These are phyloP conservation scores for Pyrus betulifolia DNA, from an alignment of 306 rosid species.

Conservation along the genomic window DNA sequence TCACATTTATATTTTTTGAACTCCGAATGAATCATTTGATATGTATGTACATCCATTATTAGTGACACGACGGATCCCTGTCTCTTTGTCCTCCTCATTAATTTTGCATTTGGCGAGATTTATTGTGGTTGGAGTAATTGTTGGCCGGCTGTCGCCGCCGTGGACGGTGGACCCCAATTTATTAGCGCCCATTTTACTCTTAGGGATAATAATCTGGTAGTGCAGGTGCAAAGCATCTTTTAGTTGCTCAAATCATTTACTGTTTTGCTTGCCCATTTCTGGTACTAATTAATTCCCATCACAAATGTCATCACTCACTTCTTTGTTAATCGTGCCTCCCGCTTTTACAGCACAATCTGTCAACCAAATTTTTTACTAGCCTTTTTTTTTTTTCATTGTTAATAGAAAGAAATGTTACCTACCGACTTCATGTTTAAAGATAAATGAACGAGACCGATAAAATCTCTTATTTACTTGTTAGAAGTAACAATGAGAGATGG, in stretches of 20 bases:
- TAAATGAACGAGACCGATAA: background rate
- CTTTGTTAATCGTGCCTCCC: background rate
- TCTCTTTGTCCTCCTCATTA: background rate
- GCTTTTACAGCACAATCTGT: background rate
- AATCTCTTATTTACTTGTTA: no score
- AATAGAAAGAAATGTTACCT: no score
- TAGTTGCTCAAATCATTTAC: background rate
- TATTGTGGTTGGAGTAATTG: background rate
- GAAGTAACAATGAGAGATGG: no score
- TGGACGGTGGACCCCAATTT: background rate
- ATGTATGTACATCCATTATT: rapidly evolving
- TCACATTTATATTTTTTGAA: no score
- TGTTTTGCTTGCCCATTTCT: background rate
- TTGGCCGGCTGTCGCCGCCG: background rate
- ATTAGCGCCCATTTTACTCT: background rate
- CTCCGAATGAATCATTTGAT: no score
- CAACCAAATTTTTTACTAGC: background rate
- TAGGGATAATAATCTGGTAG: no score
- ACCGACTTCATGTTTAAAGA: no score
- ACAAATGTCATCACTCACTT: background rate
- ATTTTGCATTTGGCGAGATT: background rate
- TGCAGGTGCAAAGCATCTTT: background rate
- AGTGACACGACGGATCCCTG: slow-evolving; percentile 6
- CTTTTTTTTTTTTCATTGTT: background rate
- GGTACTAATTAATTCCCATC: background rate